Percentiles rank a stretch among this genome's conserved stretches.
These are phyloP conservation scores for Oleoguttula mirabilis DNA, from an alignment of 495 filamentous ascomycete genomes.

Conservation along the genomic window DNA sequence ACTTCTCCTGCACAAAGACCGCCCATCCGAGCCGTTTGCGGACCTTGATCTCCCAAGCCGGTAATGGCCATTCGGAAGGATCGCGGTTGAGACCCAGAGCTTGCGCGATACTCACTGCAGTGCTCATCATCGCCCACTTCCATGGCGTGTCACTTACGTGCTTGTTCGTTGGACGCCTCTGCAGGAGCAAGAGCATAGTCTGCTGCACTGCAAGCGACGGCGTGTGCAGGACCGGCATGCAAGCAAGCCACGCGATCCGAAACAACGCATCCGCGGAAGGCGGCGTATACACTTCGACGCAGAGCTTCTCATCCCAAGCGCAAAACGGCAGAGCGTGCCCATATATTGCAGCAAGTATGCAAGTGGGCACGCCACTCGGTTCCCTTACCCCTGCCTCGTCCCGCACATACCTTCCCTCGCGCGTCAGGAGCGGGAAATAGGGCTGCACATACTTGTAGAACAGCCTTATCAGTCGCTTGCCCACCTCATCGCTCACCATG, in stretches of 20 bases:
- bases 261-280: slow-evolving; percentile 19
- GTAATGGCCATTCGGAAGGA: slow-evolving; percentile 43
- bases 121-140: slow-evolving; percentile 15
- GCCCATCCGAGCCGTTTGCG: slow-evolving; percentile 49
- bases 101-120: slow-evolving; percentile 32
- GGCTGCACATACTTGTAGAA: slow-evolving; percentile 21
- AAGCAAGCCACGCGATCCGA: slow-evolving; percentile 14
- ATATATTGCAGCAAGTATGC: slow-evolving; percentile 19
- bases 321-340: slow-evolving; percentile 19
- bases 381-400: slow-evolving; percentile 4
- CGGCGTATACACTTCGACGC: slow-evolving; percentile 16
- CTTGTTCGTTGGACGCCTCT: slow-evolving; percentile 20
- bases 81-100: slow-evolving; percentile 51
- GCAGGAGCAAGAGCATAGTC: slow-evolving; percentile 13
- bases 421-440: slow-evolving; percentile 18
- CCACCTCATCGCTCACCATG: slow-evolving; percentile 20
- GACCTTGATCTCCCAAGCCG: slow-evolving; percentile 42
- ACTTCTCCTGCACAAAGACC: slow-evolving; percentile 50
- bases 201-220: slow-evolving; percentile 16
- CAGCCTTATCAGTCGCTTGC: slow-evolving; percentile 15
- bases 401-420: slow-evolving; percentile 4
- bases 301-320: slow-evolving; percentile 20
- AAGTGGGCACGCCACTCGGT: slow-evolving; percentile 9
- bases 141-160: slow-evolving; percentile 18
- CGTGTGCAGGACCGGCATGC: slow-evolving; percentile 10